Conservation (phyloP, 352 stramenopile species). For the Peronospora tabacina region DNA sequence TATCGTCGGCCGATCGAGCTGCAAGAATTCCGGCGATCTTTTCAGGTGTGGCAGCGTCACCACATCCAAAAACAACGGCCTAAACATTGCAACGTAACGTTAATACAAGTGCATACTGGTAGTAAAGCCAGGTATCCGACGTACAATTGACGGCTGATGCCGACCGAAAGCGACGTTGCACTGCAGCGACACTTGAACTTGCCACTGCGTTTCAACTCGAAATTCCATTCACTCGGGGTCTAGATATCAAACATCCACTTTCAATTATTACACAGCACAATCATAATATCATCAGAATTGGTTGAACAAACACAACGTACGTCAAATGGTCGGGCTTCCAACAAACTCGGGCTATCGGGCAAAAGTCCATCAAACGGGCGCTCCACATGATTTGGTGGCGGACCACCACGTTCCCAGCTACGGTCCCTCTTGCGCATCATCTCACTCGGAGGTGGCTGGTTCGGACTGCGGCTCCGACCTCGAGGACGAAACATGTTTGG, state of each 20-base stretch:
- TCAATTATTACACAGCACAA: conserved; percentile 6
- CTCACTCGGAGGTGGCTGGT: conserved; percentile 20
- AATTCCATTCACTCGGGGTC: conserved; percentile 32
- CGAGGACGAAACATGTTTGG: conserved; percentile 29
- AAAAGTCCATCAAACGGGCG: conserved; percentile 15
- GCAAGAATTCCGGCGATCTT: conserved; percentile 58
- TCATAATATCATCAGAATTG: not conserved
- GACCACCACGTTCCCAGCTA: conserved; percentile 33
- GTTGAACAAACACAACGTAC: conserved; percentile 12
- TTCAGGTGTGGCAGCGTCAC: conserved; percentile 50
- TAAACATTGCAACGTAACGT: conserved; percentile 19
- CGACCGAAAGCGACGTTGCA: conserved; percentile 25
- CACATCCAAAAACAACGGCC: conserved; percentile 55
- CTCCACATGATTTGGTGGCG: conserved; percentile 17
- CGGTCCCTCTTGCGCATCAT: conserved; percentile 38
- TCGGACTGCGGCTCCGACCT: conserved; percentile 36
- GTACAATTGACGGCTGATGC: conserved; percentile 26
- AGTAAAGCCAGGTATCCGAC: conserved; percentile 1
- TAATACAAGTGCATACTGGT: not conserved
- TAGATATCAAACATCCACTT: conserved; percentile 9
- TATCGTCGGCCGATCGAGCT: conserved; percentile 44
- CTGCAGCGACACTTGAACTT: conserved; percentile 33
- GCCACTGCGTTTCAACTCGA: conserved; percentile 32
- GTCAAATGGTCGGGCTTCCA: conserved; percentile 25
- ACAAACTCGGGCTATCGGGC: conserved; percentile 27